Evolutionary conservation across 2,329 filamentous ascomycete genomes (phyloP), one percentile per base, ranked within the genome.

Genomic region (Paecilomyces variotii): DNA sequence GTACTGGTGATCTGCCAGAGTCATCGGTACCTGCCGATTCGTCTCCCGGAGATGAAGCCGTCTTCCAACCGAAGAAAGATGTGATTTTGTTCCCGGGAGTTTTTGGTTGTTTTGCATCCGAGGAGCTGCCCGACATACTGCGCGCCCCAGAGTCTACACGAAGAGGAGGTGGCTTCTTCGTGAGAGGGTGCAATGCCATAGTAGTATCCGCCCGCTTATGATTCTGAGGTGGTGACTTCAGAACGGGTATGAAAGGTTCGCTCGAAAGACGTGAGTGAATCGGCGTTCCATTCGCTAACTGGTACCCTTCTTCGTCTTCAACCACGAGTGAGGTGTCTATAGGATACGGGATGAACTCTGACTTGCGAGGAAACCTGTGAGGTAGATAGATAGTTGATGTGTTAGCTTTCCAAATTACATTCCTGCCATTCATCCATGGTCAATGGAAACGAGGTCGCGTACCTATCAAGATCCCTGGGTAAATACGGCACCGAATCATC

Each of bases 31-130:
- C 83, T 14, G 83, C 82, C 9, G 82, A 84, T 57, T 84, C 84
- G 12, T 78, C 77, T 14, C 80, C 79, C 58, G 82, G 80, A 2
- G 80, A 80, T 53, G 79, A 76, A 28, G 78, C 74, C 25, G 78
- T 80, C 62, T 84, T 86, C 83, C 86, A 87, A 60, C 84, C 83
- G 65, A 89, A 89, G 72, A 88, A 86, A 12, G 83, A 85, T 52
- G 82, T 83, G 66, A 88, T 80, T 59, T 83, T 85, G 58, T 77
- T 79, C 53, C 78, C 79, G 19, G 81, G 80, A 1, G 81, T 81
- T 64, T 81, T 81, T 4, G 79, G 78, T 60, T 74, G 71, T 61
- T 74, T 45, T 71, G 57, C 68, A 30, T 76, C 71, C 34, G 59
- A 59, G 19, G 68, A 65, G 30, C 66, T 66, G 58, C 71, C 67